Base-by-base conservation (phyloP, 495 filamentous ascomycete genomes). In the Lophiostoma macrostomum region DNA sequence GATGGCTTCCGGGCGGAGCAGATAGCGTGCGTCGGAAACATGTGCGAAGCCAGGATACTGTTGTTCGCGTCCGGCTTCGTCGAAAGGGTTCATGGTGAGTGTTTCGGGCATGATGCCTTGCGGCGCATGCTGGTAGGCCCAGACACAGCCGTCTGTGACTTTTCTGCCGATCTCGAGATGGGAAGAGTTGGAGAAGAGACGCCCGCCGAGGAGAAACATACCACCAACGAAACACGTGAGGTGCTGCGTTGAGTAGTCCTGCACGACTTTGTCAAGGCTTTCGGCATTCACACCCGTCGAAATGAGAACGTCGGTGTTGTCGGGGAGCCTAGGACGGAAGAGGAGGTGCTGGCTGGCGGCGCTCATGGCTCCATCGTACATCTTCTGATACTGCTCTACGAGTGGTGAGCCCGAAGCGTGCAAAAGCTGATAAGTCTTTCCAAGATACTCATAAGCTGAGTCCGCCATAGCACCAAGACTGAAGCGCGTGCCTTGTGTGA, bases 61-160 rank as follows among this genome's bases (percentile, higher is more conserved):
- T 25, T 44, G 63, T 76, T 77, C 81, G 22, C 70, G 60, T 5
- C 14, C 16, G 19, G 30, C 11, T 5, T 44, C 20, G 44, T 50
- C 49, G 19, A n/a, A 58, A 0, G 54, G 29, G 13, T 16, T 64
- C 62, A 79, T 72, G 19, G 71, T 60, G 56, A 83, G 74, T 0
- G 69, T 64, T 37, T 86, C 82, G 0, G 82, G 82, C 80, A 81
- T 81, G 50, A 83, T 76, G 0, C 79, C 79, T 2, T 73, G 75
- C 3, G 77, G 74, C 69, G 78, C 80, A 8, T 65, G 53, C 12
- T 79, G 71, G 56, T 82, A 83, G 1, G 74, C 72, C 80, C 80
- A 83, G 44, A 80, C 72, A 56, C 80, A 83, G 2, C 78, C 80
- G 43, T 82, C 77, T 11, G 78, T 76, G 23, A 82, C 64, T 55